Conservation (phyloP, 805 yeast genomes). For the Lachancea thermotolerans region DNA sequence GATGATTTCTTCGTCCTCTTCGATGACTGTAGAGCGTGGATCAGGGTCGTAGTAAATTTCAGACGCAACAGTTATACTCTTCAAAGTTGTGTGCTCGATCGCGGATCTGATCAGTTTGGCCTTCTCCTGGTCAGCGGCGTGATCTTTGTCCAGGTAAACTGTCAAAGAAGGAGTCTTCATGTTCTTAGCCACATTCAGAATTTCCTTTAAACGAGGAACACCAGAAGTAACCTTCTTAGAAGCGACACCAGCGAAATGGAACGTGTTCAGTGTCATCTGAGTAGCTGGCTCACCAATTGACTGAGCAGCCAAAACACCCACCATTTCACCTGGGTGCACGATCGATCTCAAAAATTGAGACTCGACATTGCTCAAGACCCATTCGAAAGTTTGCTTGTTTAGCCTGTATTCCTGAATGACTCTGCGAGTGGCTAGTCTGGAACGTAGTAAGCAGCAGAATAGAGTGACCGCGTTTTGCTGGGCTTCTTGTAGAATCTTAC, state of each 20-base stretch:
- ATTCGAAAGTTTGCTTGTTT: slow-evolving; percentile 80
- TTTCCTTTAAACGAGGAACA: slow-evolving; percentile 97
- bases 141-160: slow-evolving; percentile 76
- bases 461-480: slow-evolving; percentile 86
- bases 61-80: slow-evolving; percentile 93
- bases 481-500: slow-evolving; percentile 69
- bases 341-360: slow-evolving; percentile 86
- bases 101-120: slow-evolving; percentile 96
- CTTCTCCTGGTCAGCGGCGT: slow-evolving; percentile 81
- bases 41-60: slow-evolving; percentile 98
- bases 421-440: slow-evolving; percentile 85
- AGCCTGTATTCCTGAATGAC: slow-evolving; percentile 85
- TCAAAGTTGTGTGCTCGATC: slow-evolving; percentile 91
- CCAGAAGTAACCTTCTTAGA: slow-evolving; percentile 94
- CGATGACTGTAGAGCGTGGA: slow-evolving; percentile 93
- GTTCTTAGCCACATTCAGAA: slow-evolving; percentile 95
- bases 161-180: slow-evolving; percentile 99
- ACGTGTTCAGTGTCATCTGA: slow-evolving; percentile 94
- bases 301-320: slow-evolving; percentile 95
- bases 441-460: slow-evolving; percentile 87
- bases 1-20: slow-evolving; percentile 94
- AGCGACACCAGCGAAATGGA: slow-evolving; percentile 97
- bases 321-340: slow-evolving; percentile 98
- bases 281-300: slow-evolving; percentile 98
- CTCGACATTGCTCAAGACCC: slow-evolving; percentile 94